phyloP scores from a whole-genome alignment of 1,284 basidiomycete species.

The Cutaneotrichosporon sp. region DNA sequence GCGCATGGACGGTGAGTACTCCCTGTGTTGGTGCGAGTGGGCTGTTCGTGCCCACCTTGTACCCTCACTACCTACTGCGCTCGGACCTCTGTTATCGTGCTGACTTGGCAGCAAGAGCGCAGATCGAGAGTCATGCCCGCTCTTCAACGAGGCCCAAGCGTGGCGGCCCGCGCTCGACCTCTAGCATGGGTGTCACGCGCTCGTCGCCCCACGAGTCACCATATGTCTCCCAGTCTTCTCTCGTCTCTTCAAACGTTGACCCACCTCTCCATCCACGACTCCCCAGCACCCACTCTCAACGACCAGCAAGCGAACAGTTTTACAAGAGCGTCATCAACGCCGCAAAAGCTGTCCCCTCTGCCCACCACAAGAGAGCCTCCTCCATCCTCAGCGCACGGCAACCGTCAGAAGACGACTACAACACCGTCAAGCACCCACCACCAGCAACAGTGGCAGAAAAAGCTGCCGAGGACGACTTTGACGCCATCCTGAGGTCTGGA shows the following conservation, averaged over 20 bases:
- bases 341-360: slow-evolving; percentile 8
- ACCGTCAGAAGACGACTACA: slow-evolving; percentile 6
- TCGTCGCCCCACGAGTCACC: slow-evolving; percentile 3
- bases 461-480: slow-evolving; percentile 67
- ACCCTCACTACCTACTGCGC: neutral
- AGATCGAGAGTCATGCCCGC: slow-evolving; percentile 5
- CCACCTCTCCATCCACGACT: slow-evolving; percentile 2
- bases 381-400: slow-evolving; percentile 8
- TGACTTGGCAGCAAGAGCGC: neutral
- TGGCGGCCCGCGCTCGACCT: slow-evolving; percentile 3
- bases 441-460: slow-evolving; percentile 11
- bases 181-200: slow-evolving; percentile 3
- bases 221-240: slow-evolving; percentile 7
- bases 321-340: slow-evolving; percentile 12
- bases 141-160: slow-evolving; percentile 2
- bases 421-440: neutral
- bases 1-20: slow-evolving; percentile 76
- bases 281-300: neutral
- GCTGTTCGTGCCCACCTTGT: neutral
- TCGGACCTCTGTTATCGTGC: neutral
- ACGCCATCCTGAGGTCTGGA: slow-evolving; percentile 81
- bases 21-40: neutral
- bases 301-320: slow-evolving; percentile 20
- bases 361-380: slow-evolving; percentile 17
- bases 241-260: slow-evolving; percentile 1